These are phyloP conservation scores for Suillus subaureus DNA, from an alignment of 768 basidiomycete species.

Conservation along the genomic window DNA sequence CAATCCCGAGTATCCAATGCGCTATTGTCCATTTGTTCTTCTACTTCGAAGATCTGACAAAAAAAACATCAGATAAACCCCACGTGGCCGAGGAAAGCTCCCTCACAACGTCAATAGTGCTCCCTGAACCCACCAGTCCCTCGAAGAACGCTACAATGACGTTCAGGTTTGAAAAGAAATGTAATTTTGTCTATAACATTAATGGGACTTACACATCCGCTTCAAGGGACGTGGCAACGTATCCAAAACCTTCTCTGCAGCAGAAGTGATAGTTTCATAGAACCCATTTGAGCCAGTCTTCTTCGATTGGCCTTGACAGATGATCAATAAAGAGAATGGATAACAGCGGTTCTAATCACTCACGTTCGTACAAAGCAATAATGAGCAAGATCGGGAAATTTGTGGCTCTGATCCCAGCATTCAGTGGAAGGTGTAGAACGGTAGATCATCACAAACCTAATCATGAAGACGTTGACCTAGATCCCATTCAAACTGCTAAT, in stretches of 20 bases:
- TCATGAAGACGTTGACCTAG: conserved; percentile 87
- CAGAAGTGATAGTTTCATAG: conserved; percentile 69
- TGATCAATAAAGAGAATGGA: conserved; percentile 5
- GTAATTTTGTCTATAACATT: not conserved
- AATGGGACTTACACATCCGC: conserved; percentile 59
- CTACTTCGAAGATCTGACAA: conserved; percentile 75
- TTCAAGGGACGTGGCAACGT: conserved; percentile 76
- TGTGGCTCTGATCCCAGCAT: conserved; percentile 52
- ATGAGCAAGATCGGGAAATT: conserved; percentile 82
- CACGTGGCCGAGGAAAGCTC: not conserved
- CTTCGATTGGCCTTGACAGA: conserved; percentile 57
- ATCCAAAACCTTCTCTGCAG: conserved; percentile 72
- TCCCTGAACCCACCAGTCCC: conserved; percentile 68
- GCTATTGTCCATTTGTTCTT: conserved; percentile 62
- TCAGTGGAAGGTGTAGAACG: not conserved
- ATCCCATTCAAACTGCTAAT: conserved; percentile 18
- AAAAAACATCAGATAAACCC: conserved; percentile 2
- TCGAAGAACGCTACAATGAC: conserved; percentile 68
- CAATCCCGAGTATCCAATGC: conserved; percentile 56
- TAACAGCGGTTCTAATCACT: conserved; percentile 8
- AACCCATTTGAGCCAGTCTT: conserved; percentile 63
- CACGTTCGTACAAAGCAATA: conserved; percentile 84
- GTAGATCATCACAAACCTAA: conserved; percentile 49
- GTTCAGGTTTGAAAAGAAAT: not conserved
- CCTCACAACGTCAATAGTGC: conserved; percentile 75